These are phyloP conservation scores for Podospora anserina DNA, from an alignment of 495 filamentous ascomycete species.

Conservation along the genomic window DNA sequence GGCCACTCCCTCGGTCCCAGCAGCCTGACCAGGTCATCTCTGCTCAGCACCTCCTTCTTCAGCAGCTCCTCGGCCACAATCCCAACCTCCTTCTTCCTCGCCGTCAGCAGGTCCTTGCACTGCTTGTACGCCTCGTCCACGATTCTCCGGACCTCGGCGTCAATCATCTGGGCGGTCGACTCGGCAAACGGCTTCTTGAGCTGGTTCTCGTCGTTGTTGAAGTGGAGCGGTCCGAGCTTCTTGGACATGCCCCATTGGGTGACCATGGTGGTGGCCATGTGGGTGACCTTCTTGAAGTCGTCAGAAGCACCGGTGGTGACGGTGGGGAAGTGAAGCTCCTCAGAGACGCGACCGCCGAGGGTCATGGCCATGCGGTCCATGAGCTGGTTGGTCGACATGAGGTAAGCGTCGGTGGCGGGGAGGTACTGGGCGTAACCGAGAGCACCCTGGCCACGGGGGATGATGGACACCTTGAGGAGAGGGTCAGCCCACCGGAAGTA, in stretches of 20 bases:
- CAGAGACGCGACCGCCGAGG: slow-evolving; percentile 86
- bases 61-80: slow-evolving; percentile 91
- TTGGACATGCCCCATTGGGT: slow-evolving; percentile 97
- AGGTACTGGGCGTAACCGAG: slow-evolving; percentile 96
- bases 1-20: slow-evolving; percentile 78
- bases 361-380: slow-evolving; percentile 99
- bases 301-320: slow-evolving; percentile 92
- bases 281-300: slow-evolving; percentile 98
- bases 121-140: slow-evolving; percentile 87
- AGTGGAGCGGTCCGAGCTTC: slow-evolving; percentile 87
- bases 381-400: slow-evolving; percentile 91
- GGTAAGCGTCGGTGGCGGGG: slow-evolving; percentile 82
- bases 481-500: slow-evolving; percentile 95
- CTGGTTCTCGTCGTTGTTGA: slow-evolving; percentile 71
- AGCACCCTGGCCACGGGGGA: slow-evolving; percentile 89
- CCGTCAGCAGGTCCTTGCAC: slow-evolving; percentile 75
- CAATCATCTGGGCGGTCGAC: slow-evolving; percentile 85
- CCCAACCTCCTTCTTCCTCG: slow-evolving; percentile 84
- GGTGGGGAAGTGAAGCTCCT: slow-evolving; percentile 93
- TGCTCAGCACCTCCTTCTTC: slow-evolving; percentile 80
- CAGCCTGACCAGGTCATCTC: slow-evolving; percentile 88
- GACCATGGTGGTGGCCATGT: slow-evolving; percentile 93
- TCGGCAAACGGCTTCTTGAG: slow-evolving; percentile 95
- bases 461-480: slow-evolving; percentile 96
- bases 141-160: slow-evolving; percentile 83